Conservation (phyloP, 306 rosid genomes). For the Gastrolobium bilobum region DNA sequence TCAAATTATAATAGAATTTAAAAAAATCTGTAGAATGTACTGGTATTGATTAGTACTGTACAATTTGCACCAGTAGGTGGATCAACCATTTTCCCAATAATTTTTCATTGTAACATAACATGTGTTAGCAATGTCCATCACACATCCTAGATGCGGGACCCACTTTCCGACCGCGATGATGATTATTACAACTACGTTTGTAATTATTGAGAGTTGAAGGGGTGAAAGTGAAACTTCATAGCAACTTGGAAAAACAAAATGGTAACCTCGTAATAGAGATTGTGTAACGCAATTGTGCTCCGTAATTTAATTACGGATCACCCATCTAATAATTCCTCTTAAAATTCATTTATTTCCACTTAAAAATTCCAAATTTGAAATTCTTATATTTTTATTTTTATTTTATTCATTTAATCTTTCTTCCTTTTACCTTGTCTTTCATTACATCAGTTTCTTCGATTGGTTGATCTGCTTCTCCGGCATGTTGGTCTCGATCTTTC, state of each 20-base stretch:
- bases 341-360: slow-evolving; percentile 13
- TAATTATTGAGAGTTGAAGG: slow-evolving; percentile 48
- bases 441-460: slow-evolving; percentile 78
- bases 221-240: slow-evolving; percentile 47
- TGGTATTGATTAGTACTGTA: not conserved
- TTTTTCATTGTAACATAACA: slow-evolving; percentile 44
- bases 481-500: slow-evolving; percentile 74
- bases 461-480: slow-evolving; percentile 91
- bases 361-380: slow-evolving; percentile 7
- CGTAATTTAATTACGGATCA: slow-evolving; percentile 37
- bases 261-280: slow-evolving; percentile 45
- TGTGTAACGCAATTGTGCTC: slow-evolving; percentile 43
- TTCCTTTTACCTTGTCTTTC: slow-evolving; percentile 62
- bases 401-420: slow-evolving; percentile 34
- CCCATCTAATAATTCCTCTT: not conserved
- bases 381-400: slow-evolving; percentile 4
- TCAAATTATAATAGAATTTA: too few species aligned
- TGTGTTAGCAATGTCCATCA: slow-evolving; percentile 63
- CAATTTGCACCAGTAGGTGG: slow-evolving; percentile 29
- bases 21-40: not conserved
- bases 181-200: slow-evolving; percentile 46
- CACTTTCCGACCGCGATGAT: slow-evolving; percentile 60
- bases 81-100: not conserved
- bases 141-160: slow-evolving; percentile 61
- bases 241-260: not conserved